A percentile compares a stretch with the other conserved stretches of the same genome.
Evolutionary conservation across 805 yeast species (phyloP).

Genomic region (Wickerhamomyces silvicola): DNA sequence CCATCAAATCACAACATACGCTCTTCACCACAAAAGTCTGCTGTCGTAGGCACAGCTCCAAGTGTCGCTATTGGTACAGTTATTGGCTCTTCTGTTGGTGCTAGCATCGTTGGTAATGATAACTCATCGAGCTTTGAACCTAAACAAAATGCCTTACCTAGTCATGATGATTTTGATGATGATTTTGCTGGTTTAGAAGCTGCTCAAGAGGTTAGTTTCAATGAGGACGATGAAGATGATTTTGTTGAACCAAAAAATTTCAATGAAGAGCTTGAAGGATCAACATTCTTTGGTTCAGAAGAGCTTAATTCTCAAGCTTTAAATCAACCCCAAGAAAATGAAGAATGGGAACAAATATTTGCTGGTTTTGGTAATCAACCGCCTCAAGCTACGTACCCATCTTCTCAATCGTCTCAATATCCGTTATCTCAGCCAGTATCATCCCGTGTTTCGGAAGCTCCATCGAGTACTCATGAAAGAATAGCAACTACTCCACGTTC

Average conservation of each 20-base stretch:
- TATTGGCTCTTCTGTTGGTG: constrained; percentile 1
- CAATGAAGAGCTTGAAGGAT: constrained; percentile 17
- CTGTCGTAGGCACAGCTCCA: constrained; percentile 17
- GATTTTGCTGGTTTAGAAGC: constrained; percentile 40
- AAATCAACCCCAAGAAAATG: constrained; percentile 28
- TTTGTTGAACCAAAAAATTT: constrained; percentile 14
- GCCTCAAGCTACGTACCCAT: constrained; percentile 9
- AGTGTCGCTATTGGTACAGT: constrained; percentile 4
- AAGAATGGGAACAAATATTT: constrained; percentile 93
- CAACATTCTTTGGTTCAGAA: constrained; percentile 20
- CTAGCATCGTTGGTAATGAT: constrained; percentile 20
- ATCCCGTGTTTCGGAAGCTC: constrained; percentile 1
- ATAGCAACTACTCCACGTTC: constrained; percentile 41
- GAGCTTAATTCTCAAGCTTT: constrained; percentile 1
- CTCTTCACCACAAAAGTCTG: constrained; percentile 11
- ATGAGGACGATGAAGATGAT: constrained; percentile 25
- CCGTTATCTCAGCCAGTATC: constrained; percentile 8
- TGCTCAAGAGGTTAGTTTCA: constrained; percentile 26
- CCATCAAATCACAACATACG: constrained; percentile 12
- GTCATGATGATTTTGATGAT: constrained; percentile 34
- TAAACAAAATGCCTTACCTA: no score
- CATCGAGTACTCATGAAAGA: constrained; percentile 11
- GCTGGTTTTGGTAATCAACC: constrained; percentile 72
- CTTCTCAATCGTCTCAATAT: constrained; percentile 13
- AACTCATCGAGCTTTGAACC: no score